A percentile compares a stretch with the other conserved stretches of the same genome.
phyloP scores from a whole-genome alignment of 1,284 basidiomycete species.

The Neonothopanus nambi region DNA sequence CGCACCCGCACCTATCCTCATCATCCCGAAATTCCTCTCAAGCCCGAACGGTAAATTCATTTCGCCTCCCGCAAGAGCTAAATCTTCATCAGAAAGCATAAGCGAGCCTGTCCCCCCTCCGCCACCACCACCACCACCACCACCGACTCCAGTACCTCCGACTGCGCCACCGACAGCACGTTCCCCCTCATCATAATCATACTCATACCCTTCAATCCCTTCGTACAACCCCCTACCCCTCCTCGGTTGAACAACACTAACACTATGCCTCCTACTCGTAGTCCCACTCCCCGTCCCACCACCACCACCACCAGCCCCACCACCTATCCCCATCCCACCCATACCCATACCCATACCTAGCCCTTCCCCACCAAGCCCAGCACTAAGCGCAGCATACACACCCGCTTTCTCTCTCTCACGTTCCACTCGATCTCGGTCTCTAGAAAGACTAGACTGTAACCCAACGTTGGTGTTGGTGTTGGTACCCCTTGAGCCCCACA shows the following conservation, averaged over 20 bases:
- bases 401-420: neutral
- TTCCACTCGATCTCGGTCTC: constrained; percentile 50
- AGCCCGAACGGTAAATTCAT: constrained; percentile 15
- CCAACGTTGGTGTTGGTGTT: too few relatives aligned
- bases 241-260: constrained; percentile 79
- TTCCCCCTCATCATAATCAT: constrained; percentile 30
- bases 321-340: neutral
- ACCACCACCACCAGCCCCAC: constrained; percentile 1
- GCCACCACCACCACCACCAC: neutral
- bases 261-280: constrained; percentile 84
- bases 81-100: constrained; percentile 78
- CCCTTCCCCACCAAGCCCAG: too few relatives aligned
- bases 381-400: neutral
- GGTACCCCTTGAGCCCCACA: constrained; percentile 48
- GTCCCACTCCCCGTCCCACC: constrained; percentile 27
- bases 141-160: constrained; percentile 14
- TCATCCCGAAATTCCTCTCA: constrained; percentile 1
- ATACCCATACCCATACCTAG: neutral
- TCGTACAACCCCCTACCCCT: constrained; percentile 51
- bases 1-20: neutral
- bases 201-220: constrained; percentile 42
- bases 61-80: constrained; percentile 52
- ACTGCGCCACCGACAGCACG: neutral
- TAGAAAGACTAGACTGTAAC: too few relatives aligned
- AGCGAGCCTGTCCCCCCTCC: constrained; percentile 47